A percentile compares a stretch with the other conserved stretches of the same genome.
phyloP scores from a whole-genome alignment of 2,329 filamentous ascomycete species.

The Sporothrix brunneoviolacea region DNA sequence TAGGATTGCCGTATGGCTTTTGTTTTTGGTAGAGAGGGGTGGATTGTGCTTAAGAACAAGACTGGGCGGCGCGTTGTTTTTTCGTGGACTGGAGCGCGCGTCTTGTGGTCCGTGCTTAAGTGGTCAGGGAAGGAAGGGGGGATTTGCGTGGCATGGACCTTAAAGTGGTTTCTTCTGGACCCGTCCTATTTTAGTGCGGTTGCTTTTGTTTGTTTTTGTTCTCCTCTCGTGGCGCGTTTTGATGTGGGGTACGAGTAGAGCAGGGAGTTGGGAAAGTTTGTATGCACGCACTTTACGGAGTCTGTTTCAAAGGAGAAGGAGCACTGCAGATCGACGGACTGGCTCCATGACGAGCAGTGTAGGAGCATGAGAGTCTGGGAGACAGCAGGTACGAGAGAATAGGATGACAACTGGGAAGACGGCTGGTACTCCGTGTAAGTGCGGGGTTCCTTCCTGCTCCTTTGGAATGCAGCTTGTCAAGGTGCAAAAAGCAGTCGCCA shows the following conservation, averaged over 20 bases:
- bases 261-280: background rate
- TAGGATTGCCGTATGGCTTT: too few species aligned
- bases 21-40: too few species aligned
- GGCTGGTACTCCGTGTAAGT: background rate
- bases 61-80: too few species aligned
- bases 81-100: background rate
- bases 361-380: too few species aligned
- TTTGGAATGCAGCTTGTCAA: conserved; percentile 1
- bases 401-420: background rate
- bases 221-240: background rate
- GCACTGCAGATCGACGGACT: too few species aligned
- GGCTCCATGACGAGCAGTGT: too few species aligned
- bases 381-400: too few species aligned
- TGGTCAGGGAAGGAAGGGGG: background rate
- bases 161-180: background rate
- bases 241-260: too few species aligned
- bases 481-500: background rate
- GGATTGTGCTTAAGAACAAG: too few species aligned
- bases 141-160: too few species aligned
- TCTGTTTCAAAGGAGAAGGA: too few species aligned
- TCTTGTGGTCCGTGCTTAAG: conserved; percentile 5
- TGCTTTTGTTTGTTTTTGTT: background rate
- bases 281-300: background rate
- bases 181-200: background rate
- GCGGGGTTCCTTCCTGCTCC: conserved; percentile 11